Evolutionary conservation across 345 rosid species (phyloP).

Genomic region (Cochlearia excelsa): DNA sequence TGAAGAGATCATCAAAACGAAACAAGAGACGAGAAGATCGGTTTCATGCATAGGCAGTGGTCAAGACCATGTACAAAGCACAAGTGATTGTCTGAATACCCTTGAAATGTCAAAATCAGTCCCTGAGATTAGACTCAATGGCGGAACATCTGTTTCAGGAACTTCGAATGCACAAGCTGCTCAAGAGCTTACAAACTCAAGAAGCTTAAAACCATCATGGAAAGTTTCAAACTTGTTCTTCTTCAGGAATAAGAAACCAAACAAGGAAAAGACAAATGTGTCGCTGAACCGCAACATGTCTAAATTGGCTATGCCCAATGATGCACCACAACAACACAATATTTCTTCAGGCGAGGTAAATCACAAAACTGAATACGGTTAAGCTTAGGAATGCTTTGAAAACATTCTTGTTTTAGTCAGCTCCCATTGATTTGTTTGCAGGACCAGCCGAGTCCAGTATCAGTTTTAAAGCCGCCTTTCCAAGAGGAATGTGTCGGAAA

Average conservation of each 20-base stretch:
- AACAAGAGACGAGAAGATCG: slow-evolving; percentile 50
- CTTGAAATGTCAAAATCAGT: slow-evolving; percentile 71
- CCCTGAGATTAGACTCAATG: slow-evolving; percentile 52
- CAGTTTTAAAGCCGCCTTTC: slow-evolving; percentile 72
- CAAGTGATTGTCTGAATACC: slow-evolving; percentile 45
- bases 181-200: slow-evolving; percentile 51
- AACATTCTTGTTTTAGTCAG: slow-evolving; percentile 22
- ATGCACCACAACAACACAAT: slow-evolving; percentile 33
- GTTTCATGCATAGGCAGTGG: slow-evolving; percentile 46
- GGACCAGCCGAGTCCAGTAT: slow-evolving; percentile 94
- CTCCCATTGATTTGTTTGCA: slow-evolving; percentile 42
- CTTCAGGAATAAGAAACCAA: slow-evolving; percentile 62
- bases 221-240: slow-evolving; percentile 81
- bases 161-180: slow-evolving; percentile 40
- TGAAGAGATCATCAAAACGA: slow-evolving; percentile 39
- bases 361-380: slow-evolving; percentile 12
- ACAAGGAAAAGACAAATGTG: slow-evolving; percentile 49
- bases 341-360: slow-evolving; percentile 53
- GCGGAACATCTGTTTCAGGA: slow-evolving; percentile 43
- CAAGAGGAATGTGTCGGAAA: slow-evolving; percentile 55
- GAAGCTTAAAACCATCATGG: slow-evolving; percentile 60
- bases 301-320: slow-evolving; percentile 26
- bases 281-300: slow-evolving; percentile 27
- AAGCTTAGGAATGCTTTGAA: background rate
- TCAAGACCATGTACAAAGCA: slow-evolving; percentile 45